phyloP scores from a whole-genome alignment of 1,139 yeast genomes.

The Nakaseomyces uthaithaninus region DNA sequence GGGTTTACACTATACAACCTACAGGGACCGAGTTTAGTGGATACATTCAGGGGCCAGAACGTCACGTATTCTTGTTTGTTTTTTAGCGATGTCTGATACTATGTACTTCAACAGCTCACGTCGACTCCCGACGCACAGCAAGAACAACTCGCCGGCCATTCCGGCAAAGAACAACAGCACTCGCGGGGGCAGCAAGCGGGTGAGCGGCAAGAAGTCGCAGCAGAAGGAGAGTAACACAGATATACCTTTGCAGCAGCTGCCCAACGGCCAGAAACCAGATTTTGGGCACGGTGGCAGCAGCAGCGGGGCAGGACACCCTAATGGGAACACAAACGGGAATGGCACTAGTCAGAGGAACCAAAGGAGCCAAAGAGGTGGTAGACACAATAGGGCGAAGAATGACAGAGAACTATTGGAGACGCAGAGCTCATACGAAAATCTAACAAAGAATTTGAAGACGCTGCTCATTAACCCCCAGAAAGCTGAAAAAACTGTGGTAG shows the following conservation, averaged over 20 bases:
- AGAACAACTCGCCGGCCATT: slow-evolving; percentile 19
- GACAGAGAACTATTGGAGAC: slow-evolving; percentile 8
- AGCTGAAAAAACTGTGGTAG: slow-evolving; percentile 6
- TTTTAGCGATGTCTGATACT: slow-evolving; percentile 28
- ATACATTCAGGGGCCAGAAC: no score
- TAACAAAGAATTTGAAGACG: slow-evolving; percentile 20
- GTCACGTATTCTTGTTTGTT: no score
- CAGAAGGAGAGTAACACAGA: slow-evolving; percentile 11
- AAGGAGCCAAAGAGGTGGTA: not conserved
- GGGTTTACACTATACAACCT: no score
- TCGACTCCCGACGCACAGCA: slow-evolving; percentile 25
- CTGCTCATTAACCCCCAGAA: slow-evolving; percentile 13
- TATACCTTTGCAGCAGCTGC: slow-evolving; percentile 23
- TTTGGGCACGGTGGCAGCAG: slow-evolving; percentile 20
- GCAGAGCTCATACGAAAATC: slow-evolving; percentile 11
- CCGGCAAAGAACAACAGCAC: slow-evolving; percentile 14
- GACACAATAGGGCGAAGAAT: slow-evolving; percentile 1
- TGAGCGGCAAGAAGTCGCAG: slow-evolving; percentile 11
- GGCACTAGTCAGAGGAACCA: not conserved
- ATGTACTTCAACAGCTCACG: slow-evolving; percentile 31
- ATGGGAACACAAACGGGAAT: slow-evolving; percentile 2
- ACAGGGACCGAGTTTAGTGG: no score
- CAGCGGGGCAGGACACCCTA: slow-evolving; percentile 6
- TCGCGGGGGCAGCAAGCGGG: slow-evolving; percentile 11
- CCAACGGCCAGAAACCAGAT: slow-evolving; percentile 29